Conservation (phyloP, 805 yeast species). For the Cyberlindnera amylophila region DNA sequence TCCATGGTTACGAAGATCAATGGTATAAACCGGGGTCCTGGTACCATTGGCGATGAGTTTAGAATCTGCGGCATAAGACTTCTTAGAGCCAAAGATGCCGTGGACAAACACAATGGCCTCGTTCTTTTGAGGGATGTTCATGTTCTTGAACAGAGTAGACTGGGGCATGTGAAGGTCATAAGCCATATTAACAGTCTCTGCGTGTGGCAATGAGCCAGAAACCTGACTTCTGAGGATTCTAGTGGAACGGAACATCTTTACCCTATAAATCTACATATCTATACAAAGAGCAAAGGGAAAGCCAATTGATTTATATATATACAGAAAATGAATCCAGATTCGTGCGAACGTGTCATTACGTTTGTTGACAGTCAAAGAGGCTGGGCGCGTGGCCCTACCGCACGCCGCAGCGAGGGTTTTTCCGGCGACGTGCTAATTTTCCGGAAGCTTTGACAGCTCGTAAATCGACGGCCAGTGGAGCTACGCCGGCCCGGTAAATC, state of each 20-base stretch:
- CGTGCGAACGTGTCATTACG: too few species aligned
- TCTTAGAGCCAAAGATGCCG: slow-evolving; percentile 48
- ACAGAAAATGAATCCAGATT: too few species aligned
- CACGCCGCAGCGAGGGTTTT: too few species aligned
- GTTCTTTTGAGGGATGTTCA: slow-evolving; percentile 19
- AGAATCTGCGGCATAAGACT: slow-evolving; percentile 38
- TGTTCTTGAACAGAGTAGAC: slow-evolving; percentile 20
- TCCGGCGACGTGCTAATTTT: too few species aligned
- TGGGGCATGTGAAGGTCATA: slow-evolving; percentile 29
- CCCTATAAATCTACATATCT: not conserved
- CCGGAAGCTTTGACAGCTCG: too few species aligned
- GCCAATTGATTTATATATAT: too few species aligned
- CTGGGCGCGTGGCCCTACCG: too few species aligned
- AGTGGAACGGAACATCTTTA: slow-evolving; percentile 21
- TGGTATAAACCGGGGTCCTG: slow-evolving; percentile 35
- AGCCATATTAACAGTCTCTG: slow-evolving; percentile 42
- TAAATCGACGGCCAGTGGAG: too few species aligned
- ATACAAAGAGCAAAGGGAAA: not conserved
- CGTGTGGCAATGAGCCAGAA: slow-evolving; percentile 64
- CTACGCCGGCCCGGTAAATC: too few species aligned
- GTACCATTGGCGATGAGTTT: slow-evolving; percentile 32
- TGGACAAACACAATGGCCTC: slow-evolving; percentile 42
- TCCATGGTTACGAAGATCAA: slow-evolving; percentile 54
- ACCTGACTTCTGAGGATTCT: slow-evolving; percentile 55
- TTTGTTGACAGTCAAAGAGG: too few species aligned